phyloP scores from a whole-genome alignment of 352 stramenopile genomes.

The Phytopythium oedochilum region DNA sequence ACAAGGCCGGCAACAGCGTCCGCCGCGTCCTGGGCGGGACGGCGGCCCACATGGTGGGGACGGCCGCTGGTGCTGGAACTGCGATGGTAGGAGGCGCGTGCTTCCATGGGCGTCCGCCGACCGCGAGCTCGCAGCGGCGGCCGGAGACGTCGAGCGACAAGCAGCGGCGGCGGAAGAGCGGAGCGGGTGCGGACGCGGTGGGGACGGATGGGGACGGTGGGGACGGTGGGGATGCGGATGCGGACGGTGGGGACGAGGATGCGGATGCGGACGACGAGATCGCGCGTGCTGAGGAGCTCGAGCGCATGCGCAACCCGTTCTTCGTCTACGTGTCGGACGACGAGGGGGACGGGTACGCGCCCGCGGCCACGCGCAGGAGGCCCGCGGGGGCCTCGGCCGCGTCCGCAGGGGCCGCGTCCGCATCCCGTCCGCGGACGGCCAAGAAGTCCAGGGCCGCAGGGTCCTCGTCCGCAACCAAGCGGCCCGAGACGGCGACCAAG shows the following conservation, averaged over 20 bases:
- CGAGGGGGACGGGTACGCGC: conserved; percentile 72
- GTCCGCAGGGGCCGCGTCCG: conserved; percentile 2
- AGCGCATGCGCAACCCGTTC: conserved; percentile 71
- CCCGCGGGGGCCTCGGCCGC: background rate
- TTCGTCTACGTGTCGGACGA: conserved; percentile 84
- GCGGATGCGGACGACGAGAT: conserved; percentile 56
- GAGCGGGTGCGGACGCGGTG: conserved; percentile 3
- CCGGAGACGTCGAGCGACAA: conserved; percentile 73
- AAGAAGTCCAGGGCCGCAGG: conserved; percentile 40
- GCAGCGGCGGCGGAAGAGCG: conserved; percentile 40
- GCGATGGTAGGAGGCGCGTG: too few species aligned
- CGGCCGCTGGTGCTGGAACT: too few species aligned
- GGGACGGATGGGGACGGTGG: background rate
- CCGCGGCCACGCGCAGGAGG: conserved; percentile 52
- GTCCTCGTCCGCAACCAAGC: conserved; percentile 46
- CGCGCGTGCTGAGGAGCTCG: conserved; percentile 54
- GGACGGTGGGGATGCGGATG: background rate
- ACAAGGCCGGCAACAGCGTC: conserved; percentile 13
- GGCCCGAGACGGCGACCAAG: conserved; percentile 53
- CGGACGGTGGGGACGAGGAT: conserved; percentile 23
- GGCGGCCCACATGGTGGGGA: too few species aligned
- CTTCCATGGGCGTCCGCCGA: conserved; percentile 28
- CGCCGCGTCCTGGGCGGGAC: too few species aligned
- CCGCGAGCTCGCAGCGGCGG: conserved; percentile 56
- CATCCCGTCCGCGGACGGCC: conserved; percentile 43